Conservation (phyloP, 257 asterid species). For the Cordia subcordata region DNA sequence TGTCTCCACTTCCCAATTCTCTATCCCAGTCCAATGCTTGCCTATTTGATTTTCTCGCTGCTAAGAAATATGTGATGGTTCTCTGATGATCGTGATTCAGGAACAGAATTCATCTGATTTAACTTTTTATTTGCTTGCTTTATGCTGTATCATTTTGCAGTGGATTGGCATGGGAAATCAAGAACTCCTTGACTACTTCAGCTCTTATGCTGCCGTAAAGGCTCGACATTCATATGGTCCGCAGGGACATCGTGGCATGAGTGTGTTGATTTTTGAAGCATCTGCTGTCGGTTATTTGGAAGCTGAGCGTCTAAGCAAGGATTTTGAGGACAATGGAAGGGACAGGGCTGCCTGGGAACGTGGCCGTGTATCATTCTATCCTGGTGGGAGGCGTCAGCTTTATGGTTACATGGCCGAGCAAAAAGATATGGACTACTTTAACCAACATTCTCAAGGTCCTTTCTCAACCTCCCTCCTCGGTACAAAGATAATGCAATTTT, state of each 20-base stretch:
- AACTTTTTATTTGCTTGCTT: neutral
- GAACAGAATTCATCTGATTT: neutral
- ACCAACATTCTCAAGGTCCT: conserved; percentile 32
- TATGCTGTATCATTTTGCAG: conserved; percentile 9
- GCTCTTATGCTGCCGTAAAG: conserved; percentile 22
- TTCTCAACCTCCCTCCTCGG: neutral
- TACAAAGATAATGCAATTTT: neutral
- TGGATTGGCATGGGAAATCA: conserved; percentile 48
- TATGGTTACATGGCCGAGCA: conserved; percentile 39
- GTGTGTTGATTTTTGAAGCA: conserved; percentile 36
- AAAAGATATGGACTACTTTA: conserved; percentile 26
- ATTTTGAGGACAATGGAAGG: conserved; percentile 21
- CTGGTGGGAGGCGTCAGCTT: conserved; percentile 33
- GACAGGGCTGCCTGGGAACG: conserved; percentile 36
- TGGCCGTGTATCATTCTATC: conserved; percentile 5
- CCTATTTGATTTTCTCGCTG: too few species aligned
- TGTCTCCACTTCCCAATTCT: too few species aligned
- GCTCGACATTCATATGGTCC: conserved; percentile 45
- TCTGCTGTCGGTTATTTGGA: conserved; percentile 39
- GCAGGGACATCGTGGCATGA: conserved; percentile 50
- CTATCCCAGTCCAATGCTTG: too few species aligned
- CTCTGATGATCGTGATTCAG: too few species aligned
- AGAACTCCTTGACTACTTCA: conserved; percentile 37
- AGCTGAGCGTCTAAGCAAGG: conserved; percentile 33
- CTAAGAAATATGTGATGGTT: too few species aligned